phyloP scores from a whole-genome alignment of 768 basidiomycete species.

The Baorangia bicolor region DNA sequence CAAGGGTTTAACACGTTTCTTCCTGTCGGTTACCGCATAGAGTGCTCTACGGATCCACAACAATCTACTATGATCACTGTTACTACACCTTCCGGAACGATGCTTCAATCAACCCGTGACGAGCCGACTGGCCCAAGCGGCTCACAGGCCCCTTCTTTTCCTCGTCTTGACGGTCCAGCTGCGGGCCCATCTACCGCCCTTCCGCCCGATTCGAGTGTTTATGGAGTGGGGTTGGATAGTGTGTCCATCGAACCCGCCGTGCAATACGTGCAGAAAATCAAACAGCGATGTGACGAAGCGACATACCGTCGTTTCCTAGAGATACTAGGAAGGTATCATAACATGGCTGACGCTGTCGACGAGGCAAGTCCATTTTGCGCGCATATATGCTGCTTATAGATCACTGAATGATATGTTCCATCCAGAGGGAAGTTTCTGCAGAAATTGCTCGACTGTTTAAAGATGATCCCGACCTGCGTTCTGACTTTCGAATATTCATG shows the following conservation, averaged over 20 bases:
- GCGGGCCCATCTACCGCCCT: slow-evolving; percentile 6
- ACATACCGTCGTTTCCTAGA: slow-evolving; percentile 81
- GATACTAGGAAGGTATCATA: slow-evolving; percentile 65
- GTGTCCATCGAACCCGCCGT: slow-evolving; percentile 75
- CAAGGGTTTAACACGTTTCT: slow-evolving; percentile 99
- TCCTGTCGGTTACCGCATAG: slow-evolving; percentile 91
- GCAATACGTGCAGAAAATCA: slow-evolving; percentile 96
- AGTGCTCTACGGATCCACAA: slow-evolving; percentile 65
- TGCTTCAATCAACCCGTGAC: slow-evolving; percentile 51
- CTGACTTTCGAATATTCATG: slow-evolving; percentile 75
- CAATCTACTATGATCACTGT: slow-evolving; percentile 70
- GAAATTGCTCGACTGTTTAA: slow-evolving; percentile 71
- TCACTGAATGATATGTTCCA: background rate
- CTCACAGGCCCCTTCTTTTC: slow-evolving; percentile 39
- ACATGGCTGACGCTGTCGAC: slow-evolving; percentile 57
- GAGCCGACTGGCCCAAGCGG: slow-evolving; percentile 39
- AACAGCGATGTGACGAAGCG: slow-evolving; percentile 87
- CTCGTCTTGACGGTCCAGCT: slow-evolving; percentile 18
- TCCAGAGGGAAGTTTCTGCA: slow-evolving; percentile 59
- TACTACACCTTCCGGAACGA: slow-evolving; percentile 70
- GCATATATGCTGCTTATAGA: background rate
- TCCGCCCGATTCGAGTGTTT: slow-evolving; percentile 24
- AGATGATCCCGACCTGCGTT: slow-evolving; percentile 70
- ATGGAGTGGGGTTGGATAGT: slow-evolving; percentile 37
- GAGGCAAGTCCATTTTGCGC: slow-evolving; percentile 42